These are phyloP conservation scores for Annulohypoxylon truncatum DNA, from an alignment of 2,329 filamentous ascomycete genomes.

Conservation along the genomic window DNA sequence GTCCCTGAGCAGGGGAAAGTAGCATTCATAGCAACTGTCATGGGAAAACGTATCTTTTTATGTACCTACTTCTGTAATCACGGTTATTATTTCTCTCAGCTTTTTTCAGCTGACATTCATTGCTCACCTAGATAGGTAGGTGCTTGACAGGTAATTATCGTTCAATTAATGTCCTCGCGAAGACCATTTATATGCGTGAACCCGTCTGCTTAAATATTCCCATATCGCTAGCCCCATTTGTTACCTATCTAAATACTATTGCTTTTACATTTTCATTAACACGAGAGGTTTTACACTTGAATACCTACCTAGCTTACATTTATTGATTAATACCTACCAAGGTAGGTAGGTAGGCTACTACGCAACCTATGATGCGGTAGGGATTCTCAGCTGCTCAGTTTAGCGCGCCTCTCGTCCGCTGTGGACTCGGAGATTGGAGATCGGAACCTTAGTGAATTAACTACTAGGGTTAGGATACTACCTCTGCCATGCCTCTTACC, in stretches of 20 bases:
- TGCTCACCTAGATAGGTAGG: not conserved
- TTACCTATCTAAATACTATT: too few relatives aligned
- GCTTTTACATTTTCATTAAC: not conserved
- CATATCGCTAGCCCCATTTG: too few relatives aligned
- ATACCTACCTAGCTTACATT: too few relatives aligned
- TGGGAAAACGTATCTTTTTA: too few relatives aligned
- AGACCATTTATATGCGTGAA: too few relatives aligned
- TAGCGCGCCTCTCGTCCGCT: not conserved
- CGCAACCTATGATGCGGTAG: not conserved
- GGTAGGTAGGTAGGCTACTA: not conserved
- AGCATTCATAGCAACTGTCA: too few relatives aligned
- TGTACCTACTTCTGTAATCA: too few relatives aligned
- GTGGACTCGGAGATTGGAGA: not conserved
- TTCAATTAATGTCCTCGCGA: not conserved
- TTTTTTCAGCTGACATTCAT: not conserved
- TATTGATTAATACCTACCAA: too few relatives aligned
- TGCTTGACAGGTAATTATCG: not conserved
- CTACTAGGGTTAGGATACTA: not conserved
- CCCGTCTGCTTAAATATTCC: too few relatives aligned
- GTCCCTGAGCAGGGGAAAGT: not conserved
- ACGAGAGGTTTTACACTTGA: not conserved
- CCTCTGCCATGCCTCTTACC: not conserved
- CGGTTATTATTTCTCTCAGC: not conserved
- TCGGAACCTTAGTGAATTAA: too few relatives aligned
- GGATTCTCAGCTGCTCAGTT: not conserved